phyloP scores from a whole-genome alignment of 176 grass and related monocot species.

The Triticum timopheevii region DNA sequence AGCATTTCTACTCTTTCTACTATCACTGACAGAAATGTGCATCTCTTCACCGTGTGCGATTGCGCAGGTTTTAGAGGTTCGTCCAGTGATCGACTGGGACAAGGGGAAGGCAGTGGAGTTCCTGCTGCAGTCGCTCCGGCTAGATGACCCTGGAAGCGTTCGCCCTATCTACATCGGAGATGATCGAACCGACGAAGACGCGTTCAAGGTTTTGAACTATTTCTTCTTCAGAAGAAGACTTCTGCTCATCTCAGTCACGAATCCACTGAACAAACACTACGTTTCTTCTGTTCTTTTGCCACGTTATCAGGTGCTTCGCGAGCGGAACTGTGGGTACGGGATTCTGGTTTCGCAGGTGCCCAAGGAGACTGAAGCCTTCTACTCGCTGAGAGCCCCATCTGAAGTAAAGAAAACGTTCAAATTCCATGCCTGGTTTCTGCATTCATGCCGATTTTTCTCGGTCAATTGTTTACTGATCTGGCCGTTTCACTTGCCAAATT shows the following conservation, averaged over 20 bases:
- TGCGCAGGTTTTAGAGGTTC: slow-evolving; percentile 69
- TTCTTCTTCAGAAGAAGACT: not conserved
- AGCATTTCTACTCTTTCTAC: not conserved
- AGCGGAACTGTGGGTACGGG: slow-evolving; percentile 51
- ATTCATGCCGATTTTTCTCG: not conserved
- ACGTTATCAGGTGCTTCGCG: slow-evolving; percentile 41
- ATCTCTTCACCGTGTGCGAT: not conserved
- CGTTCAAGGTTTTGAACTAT: slow-evolving; percentile 48
- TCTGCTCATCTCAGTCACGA: not conserved
- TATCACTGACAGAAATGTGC: not conserved
- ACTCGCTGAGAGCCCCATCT: slow-evolving; percentile 47
- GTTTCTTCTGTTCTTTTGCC: not conserved
- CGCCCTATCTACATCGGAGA: slow-evolving; percentile 68
- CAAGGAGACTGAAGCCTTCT: slow-evolving; percentile 57
- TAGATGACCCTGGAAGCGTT: slow-evolving; percentile 37
- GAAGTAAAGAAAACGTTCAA: slow-evolving; percentile 34
- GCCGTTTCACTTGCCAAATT: not conserved
- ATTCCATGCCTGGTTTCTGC: not conserved
- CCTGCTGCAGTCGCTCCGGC: slow-evolving; percentile 48
- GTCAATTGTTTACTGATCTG: not conserved
- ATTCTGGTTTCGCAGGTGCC: slow-evolving; percentile 65
- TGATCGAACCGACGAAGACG: slow-evolving; percentile 69
- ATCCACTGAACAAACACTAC: not conserved
- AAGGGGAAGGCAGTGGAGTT: slow-evolving; percentile 83
- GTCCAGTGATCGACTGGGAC: slow-evolving; percentile 67